These are phyloP conservation scores for Russula abietina DNA, from an alignment of 768 basidiomycete genomes.

Conservation along the genomic window DNA sequence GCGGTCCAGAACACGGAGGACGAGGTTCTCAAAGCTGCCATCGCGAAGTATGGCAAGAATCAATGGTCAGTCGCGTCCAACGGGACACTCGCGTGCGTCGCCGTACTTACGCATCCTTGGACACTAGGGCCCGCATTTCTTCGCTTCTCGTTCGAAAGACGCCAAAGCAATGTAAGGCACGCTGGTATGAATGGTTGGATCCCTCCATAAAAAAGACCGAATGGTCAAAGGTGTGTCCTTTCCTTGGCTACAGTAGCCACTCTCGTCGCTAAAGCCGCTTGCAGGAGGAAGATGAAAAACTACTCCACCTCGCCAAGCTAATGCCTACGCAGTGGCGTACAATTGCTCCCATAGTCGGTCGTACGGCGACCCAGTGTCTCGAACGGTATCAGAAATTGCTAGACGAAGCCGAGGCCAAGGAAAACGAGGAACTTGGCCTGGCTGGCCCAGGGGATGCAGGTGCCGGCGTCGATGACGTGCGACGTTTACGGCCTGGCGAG, in stretches of 20 bases:
- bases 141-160: conserved; percentile 97
- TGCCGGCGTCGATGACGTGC: conserved; percentile 88
- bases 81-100: background rate
- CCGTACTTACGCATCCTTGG: conserved; percentile 5
- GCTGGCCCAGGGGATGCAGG: conserved; percentile 77
- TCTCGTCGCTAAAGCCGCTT: background rate
- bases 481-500: conserved; percentile 87
- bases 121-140: conserved; percentile 89
- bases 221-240: conserved; percentile 82
- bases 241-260: background rate
- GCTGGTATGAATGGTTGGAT: conserved; percentile 99
- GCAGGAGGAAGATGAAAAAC: conserved; percentile 96
- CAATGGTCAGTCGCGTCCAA: conserved; percentile 56
- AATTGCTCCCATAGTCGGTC: conserved; percentile 95
- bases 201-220: conserved; percentile 99
- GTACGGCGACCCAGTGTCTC: conserved; percentile 95
- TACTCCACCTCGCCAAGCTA: conserved; percentile 93
- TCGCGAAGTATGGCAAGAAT: conserved; percentile 95
- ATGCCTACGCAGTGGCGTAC: conserved; percentile 99
- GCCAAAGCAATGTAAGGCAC: conserved; percentile 98
- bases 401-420: conserved; percentile 95
- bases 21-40: conserved; percentile 98
- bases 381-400: conserved; percentile 97
- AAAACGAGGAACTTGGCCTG: conserved; percentile 90
- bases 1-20: conserved; percentile 80